Conservation (phyloP, 345 rosid species). For the Gynandropsis gynandra region DNA sequence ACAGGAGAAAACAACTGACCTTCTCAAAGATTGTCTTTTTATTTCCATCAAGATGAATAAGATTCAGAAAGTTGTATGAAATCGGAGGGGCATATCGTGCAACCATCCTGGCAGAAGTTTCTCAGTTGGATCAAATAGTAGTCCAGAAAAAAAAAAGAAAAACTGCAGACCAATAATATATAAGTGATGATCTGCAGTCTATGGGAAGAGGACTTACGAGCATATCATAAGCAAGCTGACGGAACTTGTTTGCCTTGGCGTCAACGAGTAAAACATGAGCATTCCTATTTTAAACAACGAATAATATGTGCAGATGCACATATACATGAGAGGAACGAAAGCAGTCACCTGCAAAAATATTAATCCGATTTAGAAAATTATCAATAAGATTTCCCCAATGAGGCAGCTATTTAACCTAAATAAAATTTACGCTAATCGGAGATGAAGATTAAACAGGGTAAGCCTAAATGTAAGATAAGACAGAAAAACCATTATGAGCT, state of each 20-base stretch:
- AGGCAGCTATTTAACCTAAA: neutral
- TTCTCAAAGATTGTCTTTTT: conserved; percentile 48
- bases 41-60: conserved; percentile 37
- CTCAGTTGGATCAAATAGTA: neutral
- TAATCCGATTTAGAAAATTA: neutral
- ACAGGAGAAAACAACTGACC: conserved; percentile 30
- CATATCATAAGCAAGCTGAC: conserved; percentile 85
- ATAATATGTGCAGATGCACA: conserved; percentile 77
- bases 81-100: conserved; percentile 81
- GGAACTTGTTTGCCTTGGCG: conserved; percentile 70
- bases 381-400: neutral
- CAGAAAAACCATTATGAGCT: no score
- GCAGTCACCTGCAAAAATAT: conserved; percentile 43
- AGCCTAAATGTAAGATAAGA: no score
- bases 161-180: neutral
- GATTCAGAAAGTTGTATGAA: conserved; percentile 79
- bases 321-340: conserved; percentile 72
- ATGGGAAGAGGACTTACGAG: conserved; percentile 39
- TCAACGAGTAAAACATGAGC: conserved; percentile 78
- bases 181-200: neutral
- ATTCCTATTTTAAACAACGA: conserved; percentile 73
- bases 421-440: no score
- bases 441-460: no score
- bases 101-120: conserved; percentile 48
- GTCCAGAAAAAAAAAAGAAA: neutral